A percentile compares a stretch with the other conserved stretches of the same genome.
These are phyloP conservation scores for Peniophora sp. DNA, from an alignment of 1,284 basidiomycete species.

Conservation along the genomic window DNA sequence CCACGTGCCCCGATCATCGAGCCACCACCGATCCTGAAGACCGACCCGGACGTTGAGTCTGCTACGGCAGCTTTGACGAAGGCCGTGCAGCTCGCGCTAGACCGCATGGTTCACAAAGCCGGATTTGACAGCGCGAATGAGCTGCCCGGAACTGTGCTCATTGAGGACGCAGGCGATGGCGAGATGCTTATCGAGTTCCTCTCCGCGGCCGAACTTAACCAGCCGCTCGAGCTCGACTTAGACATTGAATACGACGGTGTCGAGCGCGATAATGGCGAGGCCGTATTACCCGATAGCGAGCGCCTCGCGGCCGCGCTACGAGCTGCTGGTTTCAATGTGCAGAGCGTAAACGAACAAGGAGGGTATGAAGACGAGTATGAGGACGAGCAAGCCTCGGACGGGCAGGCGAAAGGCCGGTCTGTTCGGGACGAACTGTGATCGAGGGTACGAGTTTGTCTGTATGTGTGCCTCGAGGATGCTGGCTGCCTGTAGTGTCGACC, in stretches of 20 bases:
- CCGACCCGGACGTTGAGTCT: not conserved
- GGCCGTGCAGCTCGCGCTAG: conserved; percentile 25
- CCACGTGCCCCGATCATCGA: conserved; percentile 1
- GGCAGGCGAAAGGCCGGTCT: conserved; percentile 11
- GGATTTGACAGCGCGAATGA: conserved; percentile 20
- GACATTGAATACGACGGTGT: conserved; percentile 15
- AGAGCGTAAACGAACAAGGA: conserved; percentile 14
- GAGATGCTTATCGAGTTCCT: conserved; percentile 52
- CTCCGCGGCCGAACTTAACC: conserved; percentile 35
- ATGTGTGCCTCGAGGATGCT: too few relatives aligned
- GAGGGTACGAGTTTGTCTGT: too few relatives aligned
- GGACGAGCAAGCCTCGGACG: conserved; percentile 8
- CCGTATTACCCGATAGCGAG: conserved; percentile 19
- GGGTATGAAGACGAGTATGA: conserved; percentile 4
- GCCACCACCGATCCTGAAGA: conserved; percentile 3
- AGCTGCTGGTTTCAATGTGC: conserved; percentile 29
- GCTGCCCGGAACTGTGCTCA: conserved; percentile 18
- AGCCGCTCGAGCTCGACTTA: conserved; percentile 12
- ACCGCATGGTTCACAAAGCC: conserved; percentile 32
- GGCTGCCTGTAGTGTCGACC: too few relatives aligned
- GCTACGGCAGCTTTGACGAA: conserved; percentile 11
- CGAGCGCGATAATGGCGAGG: not conserved
- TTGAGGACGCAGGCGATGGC: conserved; percentile 37
- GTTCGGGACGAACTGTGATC: conserved; percentile 31
- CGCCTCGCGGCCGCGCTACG: conserved; percentile 32